Base-by-base conservation (phyloP, 352 stramenopile genomes). In the Globisporangium cederbergense region DNA sequence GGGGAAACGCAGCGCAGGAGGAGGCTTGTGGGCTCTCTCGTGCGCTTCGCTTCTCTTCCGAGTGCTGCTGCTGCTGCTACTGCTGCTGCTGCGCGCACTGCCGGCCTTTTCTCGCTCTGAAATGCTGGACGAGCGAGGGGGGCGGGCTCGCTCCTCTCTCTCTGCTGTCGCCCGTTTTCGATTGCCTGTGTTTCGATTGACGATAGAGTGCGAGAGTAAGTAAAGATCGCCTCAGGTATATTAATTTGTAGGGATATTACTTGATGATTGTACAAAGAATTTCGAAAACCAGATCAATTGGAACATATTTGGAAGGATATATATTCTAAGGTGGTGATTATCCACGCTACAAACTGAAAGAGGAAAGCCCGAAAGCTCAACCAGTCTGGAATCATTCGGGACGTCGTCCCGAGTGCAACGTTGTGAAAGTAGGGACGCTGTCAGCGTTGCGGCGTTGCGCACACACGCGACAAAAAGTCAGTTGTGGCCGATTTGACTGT, bases 61-160 rank as follows among this genome's bases (percentile, higher is more conserved):
- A 18, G 52, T 45, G 38, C 42, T 52, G 8, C 30, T 61, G 22
- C 40, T 38, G 56, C 43, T 45, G 38, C 42, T 52, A 3, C 30
- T 45, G 22, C 42, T 52, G 8, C 30, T 61, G 22, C 40, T 38
- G 56, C 43, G 40, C 56, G 56, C 56, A 51, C 56, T 51, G 56
- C 56, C 16, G 40, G 40, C 56, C 56, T 62, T 62, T 62, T 62
- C 56, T 62, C 56, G 40, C 40, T 62, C 22, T 62, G 56, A 62
- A 64, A 58, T 64, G 32, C 30, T 30, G n/a, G 28, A 64, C 47
- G n/a, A 18, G 45, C 47, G n/a, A 18, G 45, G 34, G 36, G 36
- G 25, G 53, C 49, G n/a, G 20, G 47, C 14, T 9, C 5, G 49
- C 49, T 57, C 34, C 50, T 54, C 47, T 54, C 47, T 54, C 47